A percentile compares a stretch with the other conserved stretches of the same genome.
Conservation (phyloP, 2,329 filamentous ascomycete species). For the Coleophoma cylindrospora region DNA sequence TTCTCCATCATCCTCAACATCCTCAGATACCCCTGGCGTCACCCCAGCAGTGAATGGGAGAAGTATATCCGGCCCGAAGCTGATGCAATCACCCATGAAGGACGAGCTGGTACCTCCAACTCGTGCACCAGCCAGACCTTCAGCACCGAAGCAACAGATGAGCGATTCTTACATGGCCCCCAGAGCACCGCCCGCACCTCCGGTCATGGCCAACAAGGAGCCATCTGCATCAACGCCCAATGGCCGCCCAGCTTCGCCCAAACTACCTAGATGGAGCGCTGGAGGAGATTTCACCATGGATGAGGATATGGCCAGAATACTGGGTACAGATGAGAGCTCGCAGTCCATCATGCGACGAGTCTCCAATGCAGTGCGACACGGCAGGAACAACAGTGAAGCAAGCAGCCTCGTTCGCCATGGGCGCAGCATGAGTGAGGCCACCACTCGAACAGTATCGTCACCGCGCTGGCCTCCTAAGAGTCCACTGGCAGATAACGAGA, state of each 20-base stretch:
- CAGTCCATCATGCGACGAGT: slow-evolving; percentile 82
- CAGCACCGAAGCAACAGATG: slow-evolving; percentile 34
- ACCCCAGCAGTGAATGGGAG: slow-evolving; percentile 27
- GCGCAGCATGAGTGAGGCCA: slow-evolving; percentile 64
- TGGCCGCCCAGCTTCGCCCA: slow-evolving; percentile 47
- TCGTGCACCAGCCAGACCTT: slow-evolving; percentile 26
- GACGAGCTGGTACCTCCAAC: slow-evolving; percentile 19
- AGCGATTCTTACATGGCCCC: slow-evolving; percentile 28
- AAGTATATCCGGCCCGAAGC: slow-evolving; percentile 21
- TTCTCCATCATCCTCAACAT: slow-evolving; percentile 25
- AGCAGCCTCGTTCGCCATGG: slow-evolving; percentile 42
- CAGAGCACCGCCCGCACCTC: slow-evolving; percentile 24
- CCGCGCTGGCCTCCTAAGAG: slow-evolving; percentile 65
- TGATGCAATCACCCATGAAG: slow-evolving; percentile 16
- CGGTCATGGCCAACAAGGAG: slow-evolving; percentile 19
- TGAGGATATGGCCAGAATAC: slow-evolving; percentile 87
- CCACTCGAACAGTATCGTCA: slow-evolving; percentile 57
- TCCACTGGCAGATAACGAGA: slow-evolving; percentile 51
- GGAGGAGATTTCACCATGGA: slow-evolving; percentile 91
- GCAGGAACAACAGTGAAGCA: slow-evolving; percentile 75
- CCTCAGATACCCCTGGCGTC: slow-evolving; percentile 22
- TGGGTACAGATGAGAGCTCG: slow-evolving; percentile 70
- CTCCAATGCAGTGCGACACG: slow-evolving; percentile 91
- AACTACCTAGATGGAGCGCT: slow-evolving; percentile 68
- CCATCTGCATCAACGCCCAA: slow-evolving; percentile 8